These are phyloP conservation scores for Zalaria obscura DNA, from an alignment of 2,329 filamentous ascomycete genomes.

Conservation along the genomic window DNA sequence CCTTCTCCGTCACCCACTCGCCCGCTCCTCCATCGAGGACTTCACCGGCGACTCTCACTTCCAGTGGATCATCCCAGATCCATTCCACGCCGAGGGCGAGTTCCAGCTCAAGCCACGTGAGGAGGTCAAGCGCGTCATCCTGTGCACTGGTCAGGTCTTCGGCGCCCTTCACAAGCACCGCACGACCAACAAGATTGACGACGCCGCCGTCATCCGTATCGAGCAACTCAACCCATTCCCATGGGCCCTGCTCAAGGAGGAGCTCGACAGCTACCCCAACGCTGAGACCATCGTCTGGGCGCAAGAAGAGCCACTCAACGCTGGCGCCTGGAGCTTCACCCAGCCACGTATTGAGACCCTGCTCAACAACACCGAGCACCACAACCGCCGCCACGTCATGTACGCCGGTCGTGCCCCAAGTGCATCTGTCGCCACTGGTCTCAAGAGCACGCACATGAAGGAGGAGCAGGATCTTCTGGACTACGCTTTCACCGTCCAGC, in stretches of 20 bases:
- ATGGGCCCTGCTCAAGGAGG: conserved; percentile 92
- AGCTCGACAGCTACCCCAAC: conserved; percentile 93
- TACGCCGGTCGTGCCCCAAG: conserved; percentile 91
- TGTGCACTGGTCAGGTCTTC: conserved; percentile 93
- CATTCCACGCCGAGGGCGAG: conserved; percentile 58
- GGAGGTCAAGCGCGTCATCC: conserved; percentile 83
- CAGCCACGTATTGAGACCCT: conserved; percentile 95
- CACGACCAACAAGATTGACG: conserved; percentile 69
- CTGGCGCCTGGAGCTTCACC: conserved; percentile 92
- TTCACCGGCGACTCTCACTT: conserved; percentile 88
- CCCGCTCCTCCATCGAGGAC: conserved; percentile 78
- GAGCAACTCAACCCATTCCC: conserved; percentile 99
- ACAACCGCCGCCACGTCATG: conserved; percentile 90
- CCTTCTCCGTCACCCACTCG: conserved; percentile 82
- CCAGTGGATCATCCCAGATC: conserved; percentile 89
- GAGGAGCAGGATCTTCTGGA: conserved; percentile 78
- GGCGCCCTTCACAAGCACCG: conserved; percentile 83
- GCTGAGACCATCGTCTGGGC: conserved; percentile 95
- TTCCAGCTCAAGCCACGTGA: conserved; percentile 58
- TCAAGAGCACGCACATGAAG: conserved; percentile 78
- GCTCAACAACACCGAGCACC: conserved; percentile 81
- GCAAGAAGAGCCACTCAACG: conserved; percentile 96
- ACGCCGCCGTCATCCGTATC: conserved; percentile 86
- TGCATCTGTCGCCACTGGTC: conserved; percentile 82
- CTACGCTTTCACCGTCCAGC: conserved; percentile 47